A percentile compares a stretch with the other conserved stretches of the same genome.
These are phyloP conservation scores for Solanum appendiculatum DNA, from an alignment of 257 asterid genomes.

Conservation along the genomic window DNA sequence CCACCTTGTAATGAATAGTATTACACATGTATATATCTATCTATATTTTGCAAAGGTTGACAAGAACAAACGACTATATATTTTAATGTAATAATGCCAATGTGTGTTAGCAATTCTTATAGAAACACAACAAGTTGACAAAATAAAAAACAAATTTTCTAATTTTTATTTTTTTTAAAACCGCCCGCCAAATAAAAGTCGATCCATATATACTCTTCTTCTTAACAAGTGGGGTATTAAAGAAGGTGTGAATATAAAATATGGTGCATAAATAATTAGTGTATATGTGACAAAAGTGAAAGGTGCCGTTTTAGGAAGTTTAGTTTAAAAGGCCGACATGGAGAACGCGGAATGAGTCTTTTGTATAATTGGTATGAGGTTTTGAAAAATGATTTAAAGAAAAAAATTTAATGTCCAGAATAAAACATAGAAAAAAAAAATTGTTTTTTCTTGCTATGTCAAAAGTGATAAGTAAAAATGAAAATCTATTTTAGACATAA, in stretches of 20 bases:
- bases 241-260: neutral
- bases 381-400: no score
- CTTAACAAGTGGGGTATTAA: no score
- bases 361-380: no score
- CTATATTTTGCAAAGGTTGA: neutral
- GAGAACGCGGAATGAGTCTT: neutral
- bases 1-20: conserved; percentile 12
- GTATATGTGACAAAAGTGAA: no score
- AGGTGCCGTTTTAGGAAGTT: neutral
- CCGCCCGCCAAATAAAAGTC: conserved; percentile 5
- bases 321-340: neutral
- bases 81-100: neutral
- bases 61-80: neutral
- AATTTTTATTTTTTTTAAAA: neutral
- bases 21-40: conserved; percentile 5
- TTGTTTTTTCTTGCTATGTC: no score
- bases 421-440: no score
- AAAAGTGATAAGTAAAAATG: no score
- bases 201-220: neutral
- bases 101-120: neutral
- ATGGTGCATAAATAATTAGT: no score
- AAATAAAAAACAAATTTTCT: neutral
- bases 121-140: neutral
- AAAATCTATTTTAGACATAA: no score
- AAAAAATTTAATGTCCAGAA: no score